Base-by-base conservation (phyloP, 306 rosid species). In the Fragaria iinumae region DNA sequence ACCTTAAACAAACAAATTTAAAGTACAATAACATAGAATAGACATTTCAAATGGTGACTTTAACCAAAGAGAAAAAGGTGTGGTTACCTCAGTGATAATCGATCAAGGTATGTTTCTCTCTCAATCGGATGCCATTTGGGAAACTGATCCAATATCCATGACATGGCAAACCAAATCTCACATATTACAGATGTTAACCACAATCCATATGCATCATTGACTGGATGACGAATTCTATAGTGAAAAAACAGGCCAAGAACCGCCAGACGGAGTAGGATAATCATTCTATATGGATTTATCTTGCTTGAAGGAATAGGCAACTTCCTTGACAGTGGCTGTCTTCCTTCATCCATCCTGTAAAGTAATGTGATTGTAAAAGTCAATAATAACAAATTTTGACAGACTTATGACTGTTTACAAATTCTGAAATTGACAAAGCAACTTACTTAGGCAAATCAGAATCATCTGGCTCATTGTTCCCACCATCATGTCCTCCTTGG, bases 81-180 rank as follows among this genome's bases (percentile, higher is more conserved):
- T 63, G 20, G 36, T 21, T 74, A 93, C 98, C 98, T 84, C 67
- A 91, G 76, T 17, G 97, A 93, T 68, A 93, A 82, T 34, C 98
- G 93, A 82, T 93, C 98, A 43, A 93, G 98, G 79, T 93, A 91
- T 4, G 98, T 93, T 86, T 93, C 98, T 73, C 98, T 87, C 55
- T 78, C 86, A 53, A 93, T 81, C 10, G 98, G 96, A 78, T 83
- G 79, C 97, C 98, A 93, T 78, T 93, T 93, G 3, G 98, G 98
- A 77, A 93, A 91, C 82, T 93, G 98, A 81, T 93, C 98, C 73
- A 93, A 82, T 70, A 93, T 88, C 98, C 98, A 93, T 16, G 96
- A 93, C 32, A 86, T 89, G 53, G 92, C 97, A 83, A 93, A 93
- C 98, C 97, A 93, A 66, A 93, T 93, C 86, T 93, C 98, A 86